These are phyloP conservation scores for Rhododendron ferrugineum DNA, from an alignment of 148 eudicot genomes.

Conservation along the genomic window DNA sequence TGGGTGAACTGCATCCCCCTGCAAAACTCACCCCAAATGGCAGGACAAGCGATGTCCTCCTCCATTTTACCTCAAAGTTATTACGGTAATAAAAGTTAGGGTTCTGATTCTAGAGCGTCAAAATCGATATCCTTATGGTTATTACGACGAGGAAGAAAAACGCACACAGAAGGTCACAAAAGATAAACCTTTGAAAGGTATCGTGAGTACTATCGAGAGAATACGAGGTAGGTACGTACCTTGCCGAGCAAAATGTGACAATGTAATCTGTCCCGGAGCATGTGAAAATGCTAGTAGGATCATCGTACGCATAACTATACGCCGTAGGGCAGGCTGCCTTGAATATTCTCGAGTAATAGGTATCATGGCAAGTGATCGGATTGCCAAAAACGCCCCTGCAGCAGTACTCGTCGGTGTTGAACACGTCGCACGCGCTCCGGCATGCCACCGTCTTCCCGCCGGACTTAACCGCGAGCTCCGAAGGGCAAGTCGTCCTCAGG, in stretches of 20 bases:
- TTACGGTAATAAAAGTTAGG: not conserved
- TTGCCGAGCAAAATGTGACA: constrained; percentile 62
- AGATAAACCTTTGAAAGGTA: too few species aligned
- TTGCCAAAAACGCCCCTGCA: constrained; percentile 62
- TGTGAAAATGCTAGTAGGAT: constrained; percentile 70
- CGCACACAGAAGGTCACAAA: not conserved
- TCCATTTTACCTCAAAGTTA: too few species aligned
- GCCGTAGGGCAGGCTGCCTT: constrained; percentile 76
- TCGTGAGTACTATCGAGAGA: not conserved
- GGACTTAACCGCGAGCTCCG: constrained; percentile 45
- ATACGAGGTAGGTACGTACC: constrained; percentile 23
- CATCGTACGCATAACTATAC: constrained; percentile 86
- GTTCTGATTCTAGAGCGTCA: too few species aligned
- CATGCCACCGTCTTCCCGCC: constrained; percentile 60
- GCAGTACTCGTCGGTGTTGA: constrained; percentile 72
- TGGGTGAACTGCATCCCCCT: too few species aligned
- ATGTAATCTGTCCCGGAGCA: constrained; percentile 60
- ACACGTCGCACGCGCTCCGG: constrained; percentile 81
- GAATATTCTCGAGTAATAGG: constrained; percentile 61
- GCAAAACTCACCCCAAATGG: too few species aligned
- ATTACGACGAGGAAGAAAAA: not conserved
- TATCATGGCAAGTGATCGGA: constrained; percentile 48
- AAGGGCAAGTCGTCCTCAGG: constrained; percentile 49
- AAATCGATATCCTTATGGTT: too few species aligned
- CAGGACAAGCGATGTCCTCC: too few species aligned